Evolutionary conservation across 2,329 filamentous ascomycete species (phyloP), one percentile per base, ranked within the genome.

Genomic region (Xylariaceae sp.): DNA sequence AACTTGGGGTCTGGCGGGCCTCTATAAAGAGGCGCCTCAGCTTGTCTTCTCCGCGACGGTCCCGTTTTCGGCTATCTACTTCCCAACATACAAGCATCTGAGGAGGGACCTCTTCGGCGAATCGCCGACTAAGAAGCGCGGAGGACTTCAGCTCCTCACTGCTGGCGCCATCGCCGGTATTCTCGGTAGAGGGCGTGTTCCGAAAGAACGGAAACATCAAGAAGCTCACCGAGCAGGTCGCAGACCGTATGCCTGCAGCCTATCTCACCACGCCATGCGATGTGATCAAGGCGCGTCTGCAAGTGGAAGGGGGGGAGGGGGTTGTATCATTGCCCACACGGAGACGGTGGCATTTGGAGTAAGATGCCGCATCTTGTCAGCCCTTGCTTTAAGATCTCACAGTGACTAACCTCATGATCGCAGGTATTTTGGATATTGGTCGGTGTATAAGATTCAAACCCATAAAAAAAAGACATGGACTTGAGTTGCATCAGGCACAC

Each of bases 21-120:
- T 98, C 48, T 98, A 98, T 75, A 96, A 95, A 72, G n/a, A n/a
- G 92, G 92, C 42, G 92, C 90, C 13, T 87, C 81, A 28, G 92
- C 92, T 14, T 98, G 92, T 65, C 70, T 98, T 51, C 75, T 96
- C 44, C 89, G 92, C 49, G 92, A 98, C 60, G 87, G 96, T 25
- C 92, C 92, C 92, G 28, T 98, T 98, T 69, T 96, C 90, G 14
- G 88, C 87, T 51, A 98, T 98, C 56, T 98, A 98, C 70, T 98
- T 98, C 77, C 90, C 92, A 2, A 82, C 88, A 14, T 98, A 98
- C 69, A 84, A 76, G 57, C 92, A 98, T 58, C 64, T 98, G 51
- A 98, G 98, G 72, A 79, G 75, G 54, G 90, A 95, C 63, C 68
- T 90, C 56, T 98, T 96, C 50, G 90, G 92, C 61, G 92, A 98